A percentile compares a stretch with the other conserved stretches of the same genome.
Evolutionary conservation across 495 filamentous ascomycete genomes (phyloP).

Genomic region (Penicillium antarcticum): DNA sequence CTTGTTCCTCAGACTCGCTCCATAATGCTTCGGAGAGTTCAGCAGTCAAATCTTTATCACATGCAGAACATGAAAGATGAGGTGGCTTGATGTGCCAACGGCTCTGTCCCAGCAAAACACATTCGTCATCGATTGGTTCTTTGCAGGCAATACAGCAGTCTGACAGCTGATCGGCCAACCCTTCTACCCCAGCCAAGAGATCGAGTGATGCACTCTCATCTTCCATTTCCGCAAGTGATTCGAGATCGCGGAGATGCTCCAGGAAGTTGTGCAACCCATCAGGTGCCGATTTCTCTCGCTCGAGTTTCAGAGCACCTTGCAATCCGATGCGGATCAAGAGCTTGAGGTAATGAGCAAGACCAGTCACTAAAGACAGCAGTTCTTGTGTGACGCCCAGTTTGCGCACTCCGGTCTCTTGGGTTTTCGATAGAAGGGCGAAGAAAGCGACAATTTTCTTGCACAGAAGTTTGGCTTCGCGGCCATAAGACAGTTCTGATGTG

Average conservation of each 20-base stretch:
- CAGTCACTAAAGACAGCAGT: conserved; percentile 89
- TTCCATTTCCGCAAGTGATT: conserved; percentile 55
- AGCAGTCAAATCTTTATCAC: conserved; percentile 66
- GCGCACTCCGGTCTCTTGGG: conserved; percentile 81
- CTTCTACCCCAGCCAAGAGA: conserved; percentile 66
- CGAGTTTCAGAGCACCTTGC: conserved; percentile 87
- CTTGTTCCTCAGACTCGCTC: conserved; percentile 58
- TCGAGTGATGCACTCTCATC: conserved; percentile 71
- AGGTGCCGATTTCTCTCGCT: conserved; percentile 71
- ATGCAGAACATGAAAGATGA: conserved; percentile 75
- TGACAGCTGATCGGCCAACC: conserved; percentile 72
- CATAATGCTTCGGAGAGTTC: conserved; percentile 62
- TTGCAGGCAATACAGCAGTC: conserved; percentile 79
- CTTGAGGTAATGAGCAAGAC: conserved; percentile 96
- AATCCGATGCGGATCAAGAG: conserved; percentile 95
- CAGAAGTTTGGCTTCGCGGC: conserved; percentile 90
- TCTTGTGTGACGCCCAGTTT: conserved; percentile 96
- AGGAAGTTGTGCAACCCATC: conserved; percentile 80
- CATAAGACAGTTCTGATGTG: conserved; percentile 74
- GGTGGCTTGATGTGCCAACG: conserved; percentile 72
- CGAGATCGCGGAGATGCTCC: conserved; percentile 70
- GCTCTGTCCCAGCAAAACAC: conserved; percentile 64
- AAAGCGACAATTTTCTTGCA: conserved; percentile 99
- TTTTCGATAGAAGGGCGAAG: conserved; percentile 89
- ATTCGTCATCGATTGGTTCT: conserved; percentile 91